Evolutionary conservation across 805 yeast genomes (phyloP).

Genomic region (Ogataea naganishii): DNA sequence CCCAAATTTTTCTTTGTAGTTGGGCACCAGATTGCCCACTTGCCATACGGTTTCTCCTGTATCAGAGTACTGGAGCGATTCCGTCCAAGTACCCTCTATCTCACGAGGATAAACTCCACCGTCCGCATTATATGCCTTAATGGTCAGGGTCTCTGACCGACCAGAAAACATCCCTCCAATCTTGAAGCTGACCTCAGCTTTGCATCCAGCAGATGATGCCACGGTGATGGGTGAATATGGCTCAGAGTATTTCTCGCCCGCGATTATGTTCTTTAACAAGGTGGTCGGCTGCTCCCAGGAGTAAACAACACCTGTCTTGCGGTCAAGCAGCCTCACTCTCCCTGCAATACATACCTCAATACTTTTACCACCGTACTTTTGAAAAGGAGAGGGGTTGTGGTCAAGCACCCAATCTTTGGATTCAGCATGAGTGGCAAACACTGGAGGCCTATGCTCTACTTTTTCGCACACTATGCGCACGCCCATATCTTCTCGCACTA

Average conservation of each 20-base stretch:
- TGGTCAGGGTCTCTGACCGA: conserved; percentile 61
- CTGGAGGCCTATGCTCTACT: conserved; percentile 79
- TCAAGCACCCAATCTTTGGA: conserved; percentile 58
- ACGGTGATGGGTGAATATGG: conserved; percentile 67
- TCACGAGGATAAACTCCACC: conserved; percentile 26
- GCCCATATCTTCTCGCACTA: conserved; percentile 77
- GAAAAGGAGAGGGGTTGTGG: conserved; percentile 64
- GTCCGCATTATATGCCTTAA: conserved; percentile 31
- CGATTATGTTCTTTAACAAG: conserved; percentile 75
- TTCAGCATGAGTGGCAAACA: conserved; percentile 77
- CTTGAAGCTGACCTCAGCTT: conserved; percentile 67
- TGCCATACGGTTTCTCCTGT: conserved; percentile 52
- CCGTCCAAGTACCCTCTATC: conserved; percentile 80
- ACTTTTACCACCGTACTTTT: conserved; percentile 93
- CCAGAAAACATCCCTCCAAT: conserved; percentile 81
- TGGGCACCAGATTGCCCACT: conserved; percentile 53
- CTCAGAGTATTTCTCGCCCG: conserved; percentile 92
- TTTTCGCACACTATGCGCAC: conserved; percentile 75
- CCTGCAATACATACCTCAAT: conserved; percentile 80
- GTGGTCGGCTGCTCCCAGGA: conserved; percentile 82
- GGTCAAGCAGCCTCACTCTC: conserved; percentile 44
- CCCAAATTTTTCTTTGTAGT: conserved; percentile 65
- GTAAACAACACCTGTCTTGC: conserved; percentile 50
- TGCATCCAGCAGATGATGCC: conserved; percentile 57
- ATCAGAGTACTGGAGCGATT: conserved; percentile 39